Evolutionary conservation across 805 yeast species (phyloP).

Genomic region (Dipodascus geniculatus): DNA sequence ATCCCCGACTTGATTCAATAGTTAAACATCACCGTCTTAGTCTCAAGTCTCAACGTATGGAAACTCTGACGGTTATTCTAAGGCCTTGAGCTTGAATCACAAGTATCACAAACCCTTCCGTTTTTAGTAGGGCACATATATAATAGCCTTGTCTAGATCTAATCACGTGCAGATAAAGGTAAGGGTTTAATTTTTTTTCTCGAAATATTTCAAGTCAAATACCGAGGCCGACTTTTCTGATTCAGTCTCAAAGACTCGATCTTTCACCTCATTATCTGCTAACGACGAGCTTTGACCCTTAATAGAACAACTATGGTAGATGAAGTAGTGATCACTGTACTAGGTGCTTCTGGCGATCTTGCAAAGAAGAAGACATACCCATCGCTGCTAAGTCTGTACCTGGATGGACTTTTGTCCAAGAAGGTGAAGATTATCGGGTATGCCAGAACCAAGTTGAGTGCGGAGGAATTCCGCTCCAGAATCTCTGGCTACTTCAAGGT

Average conservation of each 20-base stretch:
- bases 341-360: constrained; percentile 92
- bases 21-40: too few species aligned
- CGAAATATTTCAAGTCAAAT: neutral
- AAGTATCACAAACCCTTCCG: too few species aligned
- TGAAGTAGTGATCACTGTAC: constrained; percentile 63
- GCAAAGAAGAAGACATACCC: constrained; percentile 83
- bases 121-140: too few species aligned
- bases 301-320: constrained; percentile 25
- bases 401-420: constrained; percentile 66
- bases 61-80: too few species aligned
- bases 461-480: constrained; percentile 56
- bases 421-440: constrained; percentile 75
- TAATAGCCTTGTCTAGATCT: too few species aligned
- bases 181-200: neutral
- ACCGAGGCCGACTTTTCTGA: neutral
- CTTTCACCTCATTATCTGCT: neutral
- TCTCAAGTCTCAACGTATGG: too few species aligned
- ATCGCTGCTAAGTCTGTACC: constrained; percentile 33
- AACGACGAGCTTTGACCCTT: neutral
- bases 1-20: too few species aligned
- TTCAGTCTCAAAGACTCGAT: neutral
- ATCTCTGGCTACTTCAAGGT: constrained; percentile 51
- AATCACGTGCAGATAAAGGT: too few species aligned
- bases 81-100: too few species aligned
- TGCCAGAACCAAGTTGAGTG: constrained; percentile 69